phyloP scores from a whole-genome alignment of 805 yeast genomes.

The Yamadazyma laniorum region DNA sequence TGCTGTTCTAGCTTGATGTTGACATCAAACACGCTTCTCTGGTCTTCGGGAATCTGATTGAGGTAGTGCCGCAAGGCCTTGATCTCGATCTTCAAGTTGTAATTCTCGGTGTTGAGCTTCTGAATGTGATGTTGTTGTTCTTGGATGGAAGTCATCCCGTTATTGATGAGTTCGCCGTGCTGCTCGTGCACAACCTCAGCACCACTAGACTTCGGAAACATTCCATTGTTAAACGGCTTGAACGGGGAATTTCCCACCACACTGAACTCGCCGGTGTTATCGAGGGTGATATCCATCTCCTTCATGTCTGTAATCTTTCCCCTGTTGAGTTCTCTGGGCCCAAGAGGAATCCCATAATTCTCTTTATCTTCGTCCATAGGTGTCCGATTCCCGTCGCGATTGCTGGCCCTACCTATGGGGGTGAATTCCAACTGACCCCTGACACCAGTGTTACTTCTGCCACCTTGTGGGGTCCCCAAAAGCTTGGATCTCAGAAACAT shows the following conservation, averaged over 20 bases:
- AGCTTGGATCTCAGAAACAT: slow-evolving; percentile 10
- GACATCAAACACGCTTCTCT: slow-evolving; percentile 34
- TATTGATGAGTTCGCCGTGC: slow-evolving; percentile 2
- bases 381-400: not conserved
- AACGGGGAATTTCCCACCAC: slow-evolving; percentile 7
- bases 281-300: slow-evolving; percentile 6
- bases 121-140: slow-evolving; percentile 21
- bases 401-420: slow-evolving; percentile 13
- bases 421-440: slow-evolving; percentile 14
- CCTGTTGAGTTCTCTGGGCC: slow-evolving; percentile 5
- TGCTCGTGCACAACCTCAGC: not conserved
- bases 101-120: slow-evolving; percentile 41
- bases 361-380: slow-evolving; percentile 5
- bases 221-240: slow-evolving; percentile 1
- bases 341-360: slow-evolving; percentile 2
- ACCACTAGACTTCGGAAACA: not conserved
- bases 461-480: slow-evolving; percentile 14
- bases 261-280: slow-evolving; percentile 8
- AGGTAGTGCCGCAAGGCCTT: slow-evolving; percentile 40
- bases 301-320: slow-evolving; percentile 4
- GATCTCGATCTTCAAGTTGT: slow-evolving; percentile 43
- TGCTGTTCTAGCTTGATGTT: slow-evolving; percentile 35
- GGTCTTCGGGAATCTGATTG: slow-evolving; percentile 44
- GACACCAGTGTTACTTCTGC: slow-evolving; percentile 1
- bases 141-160: slow-evolving; percentile 18